Evolutionary conservation across 306 rosid species (phyloP).

Genomic region (Acacia crassicarpa): DNA sequence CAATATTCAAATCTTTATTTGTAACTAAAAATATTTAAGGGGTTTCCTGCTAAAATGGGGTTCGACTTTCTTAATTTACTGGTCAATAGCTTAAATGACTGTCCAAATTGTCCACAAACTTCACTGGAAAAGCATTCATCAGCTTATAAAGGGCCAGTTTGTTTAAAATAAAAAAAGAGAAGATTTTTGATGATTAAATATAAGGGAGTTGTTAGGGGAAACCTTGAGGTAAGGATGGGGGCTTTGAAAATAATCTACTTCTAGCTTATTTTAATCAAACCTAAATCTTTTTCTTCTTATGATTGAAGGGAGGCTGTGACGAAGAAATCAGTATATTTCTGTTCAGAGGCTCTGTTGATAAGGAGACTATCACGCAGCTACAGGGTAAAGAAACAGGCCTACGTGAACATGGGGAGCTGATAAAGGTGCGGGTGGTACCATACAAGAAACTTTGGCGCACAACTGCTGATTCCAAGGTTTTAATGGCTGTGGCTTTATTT

Average conservation of each 20-base stretch:
- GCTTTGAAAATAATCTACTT: no score
- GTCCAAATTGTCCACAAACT: constrained; percentile 11
- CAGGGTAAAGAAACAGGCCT: constrained; percentile 89
- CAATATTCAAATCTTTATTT: not conserved
- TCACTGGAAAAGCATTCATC: not conserved
- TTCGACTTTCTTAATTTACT: not conserved
- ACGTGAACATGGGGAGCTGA: constrained; percentile 85
- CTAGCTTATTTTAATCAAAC: not conserved
- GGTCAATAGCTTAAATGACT: not conserved
- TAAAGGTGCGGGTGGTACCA: constrained; percentile 71
- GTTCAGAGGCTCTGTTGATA: constrained; percentile 56
- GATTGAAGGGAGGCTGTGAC: constrained; percentile 82
- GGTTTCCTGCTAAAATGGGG: not conserved
- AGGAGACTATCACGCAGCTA: constrained; percentile 61
- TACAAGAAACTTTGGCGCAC: constrained; percentile 78
- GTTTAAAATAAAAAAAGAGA: no score
- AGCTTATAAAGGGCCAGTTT: not conserved
- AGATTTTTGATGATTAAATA: not conserved
- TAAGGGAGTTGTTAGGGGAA: not conserved
- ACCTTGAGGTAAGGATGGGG: not conserved
- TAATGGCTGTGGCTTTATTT: constrained; percentile 69
- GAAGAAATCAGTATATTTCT: constrained; percentile 82
- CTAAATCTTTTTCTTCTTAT: not conserved
- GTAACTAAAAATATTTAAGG: not conserved
- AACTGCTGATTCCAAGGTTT: constrained; percentile 83